phyloP scores from a whole-genome alignment of 2,329 filamentous ascomycete species.

The Aureobasidium sp. region DNA sequence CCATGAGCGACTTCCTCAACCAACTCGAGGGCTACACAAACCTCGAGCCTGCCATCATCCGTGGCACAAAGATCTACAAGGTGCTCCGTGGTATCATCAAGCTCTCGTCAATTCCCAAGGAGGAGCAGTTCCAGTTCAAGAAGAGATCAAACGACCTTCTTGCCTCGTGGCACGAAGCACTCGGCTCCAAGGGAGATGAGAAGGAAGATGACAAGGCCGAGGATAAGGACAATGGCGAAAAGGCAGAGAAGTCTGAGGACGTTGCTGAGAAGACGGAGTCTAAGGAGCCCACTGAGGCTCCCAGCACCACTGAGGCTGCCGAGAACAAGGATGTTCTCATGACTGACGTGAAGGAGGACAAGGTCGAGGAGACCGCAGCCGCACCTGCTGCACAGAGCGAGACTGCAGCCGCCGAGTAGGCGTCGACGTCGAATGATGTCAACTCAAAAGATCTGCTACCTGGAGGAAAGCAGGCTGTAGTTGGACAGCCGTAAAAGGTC shows the following conservation, averaged over 20 bases:
- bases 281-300: constrained; percentile 14
- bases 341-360: constrained; percentile 24
- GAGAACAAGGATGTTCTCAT: constrained; percentile 23
- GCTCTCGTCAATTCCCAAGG: constrained; percentile 72
- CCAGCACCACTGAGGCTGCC: constrained; percentile 20
- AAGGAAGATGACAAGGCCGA: constrained; percentile 6
- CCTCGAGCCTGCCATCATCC: constrained; percentile 82
- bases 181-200: constrained; percentile 31
- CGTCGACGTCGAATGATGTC: not conserved
- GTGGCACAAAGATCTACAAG: constrained; percentile 95
- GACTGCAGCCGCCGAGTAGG: constrained; percentile 15
- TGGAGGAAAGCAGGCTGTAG: not conserved
- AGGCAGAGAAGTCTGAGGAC: constrained; percentile 26
- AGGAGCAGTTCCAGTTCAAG: constrained; percentile 87
- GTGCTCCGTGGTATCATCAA: constrained; percentile 92
- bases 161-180: constrained; percentile 79
- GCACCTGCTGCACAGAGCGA: constrained; percentile 15
- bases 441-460: constrained; percentile 13
- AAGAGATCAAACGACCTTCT: constrained; percentile 68
- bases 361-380: constrained; percentile 11
- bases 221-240: constrained; percentile 1
- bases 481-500: constrained; percentile 9
- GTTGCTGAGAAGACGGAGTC: constrained; percentile 25
- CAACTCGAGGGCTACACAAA: constrained; percentile 75
- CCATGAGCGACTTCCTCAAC: constrained; percentile 66